Base-by-base conservation (phyloP, 306 rosid species). In the Ammopiptanthus mongolicus region DNA sequence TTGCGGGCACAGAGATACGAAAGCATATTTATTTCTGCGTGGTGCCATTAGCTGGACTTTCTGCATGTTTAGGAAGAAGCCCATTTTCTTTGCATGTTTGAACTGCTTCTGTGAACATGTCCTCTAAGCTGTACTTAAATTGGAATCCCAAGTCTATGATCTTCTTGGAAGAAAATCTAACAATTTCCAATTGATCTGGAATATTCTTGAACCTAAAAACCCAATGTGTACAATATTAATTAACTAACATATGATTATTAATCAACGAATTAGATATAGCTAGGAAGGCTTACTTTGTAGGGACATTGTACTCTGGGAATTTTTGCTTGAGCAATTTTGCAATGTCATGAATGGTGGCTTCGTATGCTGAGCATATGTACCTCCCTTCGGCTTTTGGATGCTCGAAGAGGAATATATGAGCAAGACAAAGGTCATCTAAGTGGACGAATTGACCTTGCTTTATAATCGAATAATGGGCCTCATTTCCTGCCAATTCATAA, bases 391-490 rank as follows among this genome's bases (percentile, higher is more conserved):
- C 84, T 69, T 85, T 80, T 33, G 93, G 88, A 17, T 90, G 29
- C 86, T 92, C 84, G 1, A 65, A 92, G 44, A 90, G 6, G 81
- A 78, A 90, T 22, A 92, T 90, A 14, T 92, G 96, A 58, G 82
- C 83, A 8, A 64, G 80, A 74, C 91, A 87, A 36, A 92, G 92
- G 44, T 92, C 97, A 53, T 90, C 96, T 76, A 88, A 71, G 77
- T 88, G 93, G 4, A 90, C 87, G 3, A 78, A 90, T 22, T 90
- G 92, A 0, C 91, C 83, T 68, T 87, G 92, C 75, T 88, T 88
- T 75, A 90, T 79, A 72, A 90, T 88, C 5, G 78, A 65, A 46
- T 87, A 90, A 73, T 88, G 93, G 0, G 81, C 68, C 69, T 85
- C 89, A 52, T 87, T 82, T 56, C 97, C 93, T 92, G 76, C 28